A percentile compares a stretch with the other conserved stretches of the same genome.
Evolutionary conservation across 495 filamentous ascomycete genomes (phyloP).

Genomic region (Neurospora sp.): DNA sequence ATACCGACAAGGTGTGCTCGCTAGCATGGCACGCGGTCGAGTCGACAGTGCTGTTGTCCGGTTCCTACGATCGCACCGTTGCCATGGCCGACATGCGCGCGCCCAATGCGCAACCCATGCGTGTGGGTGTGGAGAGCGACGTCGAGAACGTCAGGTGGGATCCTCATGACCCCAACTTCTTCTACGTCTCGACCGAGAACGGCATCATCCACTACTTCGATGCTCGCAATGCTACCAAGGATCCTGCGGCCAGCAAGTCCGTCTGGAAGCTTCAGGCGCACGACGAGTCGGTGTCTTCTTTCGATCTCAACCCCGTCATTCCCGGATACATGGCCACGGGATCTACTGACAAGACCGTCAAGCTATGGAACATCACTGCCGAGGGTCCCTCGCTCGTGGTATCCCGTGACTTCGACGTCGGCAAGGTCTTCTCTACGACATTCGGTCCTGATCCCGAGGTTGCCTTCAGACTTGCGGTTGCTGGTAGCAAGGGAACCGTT

Average conservation of each 20-base stretch:
- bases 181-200: constrained; percentile 89
- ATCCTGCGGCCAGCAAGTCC: constrained; percentile 64
- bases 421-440: constrained; percentile 82
- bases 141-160: constrained; percentile 91
- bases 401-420: constrained; percentile 80
- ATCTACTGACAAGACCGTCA: constrained; percentile 85
- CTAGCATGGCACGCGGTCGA: constrained; percentile 84
- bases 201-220: constrained; percentile 87
- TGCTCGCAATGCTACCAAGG: constrained; percentile 54
- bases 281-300: constrained; percentile 86
- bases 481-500: constrained; percentile 87
- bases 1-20: constrained; percentile 92
- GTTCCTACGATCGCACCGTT: constrained; percentile 88
- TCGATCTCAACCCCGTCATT: constrained; percentile 80
- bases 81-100: constrained; percentile 90
- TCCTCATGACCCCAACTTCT: constrained; percentile 81
- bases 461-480: constrained; percentile 82
- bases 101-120: constrained; percentile 62
- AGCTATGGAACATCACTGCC: constrained; percentile 89
- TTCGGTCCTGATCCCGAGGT: constrained; percentile 88
- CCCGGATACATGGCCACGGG: constrained; percentile 90
- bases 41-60: constrained; percentile 78
- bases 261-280: constrained; percentile 94
- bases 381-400: constrained; percentile 79
- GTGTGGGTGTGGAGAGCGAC: constrained; percentile 90